Base-by-base conservation (phyloP, 805 yeast species). In the Teunomyces cretensis region DNA sequence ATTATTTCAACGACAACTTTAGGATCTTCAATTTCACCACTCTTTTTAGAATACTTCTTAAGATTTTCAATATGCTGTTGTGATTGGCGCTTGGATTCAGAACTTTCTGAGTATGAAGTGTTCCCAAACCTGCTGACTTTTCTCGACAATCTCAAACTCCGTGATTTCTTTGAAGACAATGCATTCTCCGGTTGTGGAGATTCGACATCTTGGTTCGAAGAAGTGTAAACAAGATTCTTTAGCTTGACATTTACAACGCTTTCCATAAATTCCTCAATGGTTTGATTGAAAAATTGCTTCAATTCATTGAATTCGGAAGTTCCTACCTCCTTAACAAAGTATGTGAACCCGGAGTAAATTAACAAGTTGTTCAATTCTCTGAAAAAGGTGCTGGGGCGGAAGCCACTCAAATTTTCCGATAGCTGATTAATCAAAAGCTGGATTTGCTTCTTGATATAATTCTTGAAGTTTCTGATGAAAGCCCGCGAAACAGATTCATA, bases 311-410 rank as follows among this genome's bases (percentile, higher is more conserved):
- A 86, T 4, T 77, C 74, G 2, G 62, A 62, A 0, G 65, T 62
- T 2, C 86, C 79, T 3, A 80, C 67, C 41, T 79, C 80, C 50
- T 83, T 86, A 16, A 84, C 73, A 55, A 84, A 71, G 47, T 50
- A 64, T 5, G 70, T 61, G 11, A 71, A 51, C 2, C 73, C 67
- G 2, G 67, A 54, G 47, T 64, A 70, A 2, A 64, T 58, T 19
- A 58, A 51, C 15, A 54, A 61, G 17, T 59, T 58, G 51, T 54
- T 69, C 49, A 61, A 62, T 54, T 48, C 65, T 13, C 45, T 43
- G 48, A 58, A 46, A 19, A 68, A 26, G 7, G 48, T 32, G 43
- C 53, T 43, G 33, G 65, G 57, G 35, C 53, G 53, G 31, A 68
- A 51, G 30, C 50, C 41, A 3, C 54, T 60, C 32, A 63, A 45